Base-by-base conservation (phyloP, 2,329 filamentous ascomycete genomes). In the Pyrenochaeta sp. region DNA sequence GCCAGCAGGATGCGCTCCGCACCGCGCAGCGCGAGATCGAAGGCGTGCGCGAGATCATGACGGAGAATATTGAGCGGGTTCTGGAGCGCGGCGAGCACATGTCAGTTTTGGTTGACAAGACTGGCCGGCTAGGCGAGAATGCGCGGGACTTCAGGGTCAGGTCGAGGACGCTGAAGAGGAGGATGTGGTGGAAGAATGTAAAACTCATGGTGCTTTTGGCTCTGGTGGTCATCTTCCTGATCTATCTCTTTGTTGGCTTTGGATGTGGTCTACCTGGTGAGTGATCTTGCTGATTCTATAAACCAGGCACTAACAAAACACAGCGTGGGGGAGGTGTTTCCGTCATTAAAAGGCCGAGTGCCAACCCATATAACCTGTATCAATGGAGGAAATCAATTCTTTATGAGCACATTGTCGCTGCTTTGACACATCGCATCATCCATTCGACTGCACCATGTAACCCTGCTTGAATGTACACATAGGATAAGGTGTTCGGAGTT, bases 111-210 rank as follows among this genome's bases (percentile, higher is more conserved):
- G 93, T 99, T 18, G 93, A 98, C 76, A 97, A 99, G 86, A 99
- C 96, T 43, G 94, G 97, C 74, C 83, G 92, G 37, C 77, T 99
- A 33, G 95, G 94, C 12, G 91, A 91, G 23, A 95, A 87, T 74
- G 92, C 95, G 47, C 83, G 89, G 66, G 95, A 99, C 74, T 99
- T 99, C 73, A 83, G 95, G 46, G 88, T 98, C 15, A 84, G 94
- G 64, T 96, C 90, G 74, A 82, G 92, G 21, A 92, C 92, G 1
- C 77, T 99, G 66, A 90, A 95, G 80, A 85, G 96, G 72, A 85
- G 89, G 77, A 98, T 99, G 95, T 99, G 95, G 95, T 98, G 94
- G 94, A 98, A 98, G 87, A 98, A 99, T 75, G 85, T 96, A 40
- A 96, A 96, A 81, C 79, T 99, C 64, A 97, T 98, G 92, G 88